Percentiles rank a stretch among this genome's conserved stretches.
These are phyloP conservation scores for Sporothrix pallida DNA, from an alignment of 2,329 filamentous ascomycete species.

Conservation along the genomic window DNA sequence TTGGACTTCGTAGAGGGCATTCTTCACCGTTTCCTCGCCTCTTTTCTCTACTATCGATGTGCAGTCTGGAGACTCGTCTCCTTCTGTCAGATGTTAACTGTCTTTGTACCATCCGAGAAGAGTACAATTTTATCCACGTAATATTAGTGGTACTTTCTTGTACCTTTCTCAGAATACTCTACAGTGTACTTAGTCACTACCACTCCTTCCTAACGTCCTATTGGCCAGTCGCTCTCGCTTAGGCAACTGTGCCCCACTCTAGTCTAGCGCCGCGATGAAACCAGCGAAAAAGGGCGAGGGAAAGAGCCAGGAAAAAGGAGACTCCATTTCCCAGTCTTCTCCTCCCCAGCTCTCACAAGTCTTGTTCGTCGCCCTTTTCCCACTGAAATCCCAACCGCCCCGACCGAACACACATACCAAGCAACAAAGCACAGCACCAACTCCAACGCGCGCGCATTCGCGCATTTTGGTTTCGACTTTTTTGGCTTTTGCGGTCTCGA, in stretches of 20 bases:
- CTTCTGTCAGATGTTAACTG: not conserved
- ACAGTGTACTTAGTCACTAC: constrained; percentile 21
- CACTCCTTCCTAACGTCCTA: not conserved
- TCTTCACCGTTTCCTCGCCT: not conserved
- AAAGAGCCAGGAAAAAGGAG: not conserved
- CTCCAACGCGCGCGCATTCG: constrained; percentile 38
- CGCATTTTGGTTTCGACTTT: too few species aligned
- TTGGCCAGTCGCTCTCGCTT: constrained; percentile 34
- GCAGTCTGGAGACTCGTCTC: too few species aligned
- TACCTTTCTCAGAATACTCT: not conserved
- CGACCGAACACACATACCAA: constrained; percentile 31
- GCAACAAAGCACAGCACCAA: constrained; percentile 34
- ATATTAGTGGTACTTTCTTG: not conserved
- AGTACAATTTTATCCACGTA: not conserved
- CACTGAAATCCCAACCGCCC: constrained; percentile 35
- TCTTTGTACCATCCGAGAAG: not conserved
- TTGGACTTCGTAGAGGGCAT: too few species aligned
- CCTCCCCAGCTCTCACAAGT: constrained; percentile 16
- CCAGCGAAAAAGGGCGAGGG: constrained; percentile 30
- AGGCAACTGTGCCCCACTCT: constrained; percentile 19
- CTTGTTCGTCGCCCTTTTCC: constrained; percentile 28
- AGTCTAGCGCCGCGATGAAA: constrained; percentile 35
- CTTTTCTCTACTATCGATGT: not conserved
- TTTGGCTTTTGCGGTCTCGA: constrained; percentile 28
- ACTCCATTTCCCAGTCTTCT: not conserved